Evolutionary conservation across 345 rosid species (phyloP), one percentile per base, ranked within the genome.

Genomic region (Aurinia saxatilis): DNA sequence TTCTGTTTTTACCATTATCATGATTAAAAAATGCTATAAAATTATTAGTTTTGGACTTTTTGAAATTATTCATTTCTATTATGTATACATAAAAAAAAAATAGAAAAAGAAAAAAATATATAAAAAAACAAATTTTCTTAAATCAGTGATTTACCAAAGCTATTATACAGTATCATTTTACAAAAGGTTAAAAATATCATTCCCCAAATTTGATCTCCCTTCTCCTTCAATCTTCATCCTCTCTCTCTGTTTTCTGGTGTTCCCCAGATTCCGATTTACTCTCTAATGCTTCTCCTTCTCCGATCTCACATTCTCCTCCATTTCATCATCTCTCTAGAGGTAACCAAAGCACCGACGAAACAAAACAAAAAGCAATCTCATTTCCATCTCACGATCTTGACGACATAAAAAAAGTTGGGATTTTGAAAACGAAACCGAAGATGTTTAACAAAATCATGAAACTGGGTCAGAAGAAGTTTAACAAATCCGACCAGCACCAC

Each of bases 381-480:
- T 65, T 63, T 29, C n/a, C 10, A 3, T 50, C 50, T 50, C 41
- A 51, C 51, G 42, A 33, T 58, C 29, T 41, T 33, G 18, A 23
- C 6, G 13, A 57, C 50, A 9, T 23, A 11, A 23, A 9, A 57
- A 57, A 68, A 45, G 14, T 13, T 61, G 37, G 6, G 42, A 29
- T 60, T 69, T 61, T 69, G 58, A 17, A n/a, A 27, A 13, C 6
- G 14, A 36, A 47, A 52, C 44, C 44, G 10, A 73, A 73, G 5
- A 73, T 74, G 77, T 67, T 74, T 39, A 74, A 74, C 74, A 74
- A 57, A 50, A 74, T 74, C 36, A 68, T 63, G 9, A 74, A 68
- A 19, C 48, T 74, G 37, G 70, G 77, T 23, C 74, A 68, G 51
- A 67, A 57, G 19, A 74, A 74, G 63, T 74, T 74, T 74, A 73